Evolutionary conservation across 2,329 filamentous ascomycete genomes (phyloP).

Genomic region (Fusarium transvaalense): DNA sequence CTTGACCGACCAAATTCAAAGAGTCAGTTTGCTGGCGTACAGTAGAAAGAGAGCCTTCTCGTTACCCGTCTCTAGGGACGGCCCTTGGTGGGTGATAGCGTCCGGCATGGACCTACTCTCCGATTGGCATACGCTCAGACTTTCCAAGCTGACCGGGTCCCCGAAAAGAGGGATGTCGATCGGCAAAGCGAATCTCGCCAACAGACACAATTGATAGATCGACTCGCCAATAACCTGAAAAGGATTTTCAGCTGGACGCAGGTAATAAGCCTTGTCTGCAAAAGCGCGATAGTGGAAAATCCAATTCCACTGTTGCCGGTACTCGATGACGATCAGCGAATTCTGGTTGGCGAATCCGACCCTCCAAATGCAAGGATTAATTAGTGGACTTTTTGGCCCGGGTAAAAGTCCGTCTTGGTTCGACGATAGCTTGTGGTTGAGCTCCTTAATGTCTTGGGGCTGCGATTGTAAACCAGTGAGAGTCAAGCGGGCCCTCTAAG

Average conservation of each 20-base stretch:
- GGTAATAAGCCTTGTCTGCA: slow-evolving; percentile 15
- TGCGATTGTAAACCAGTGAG: slow-evolving; percentile 17
- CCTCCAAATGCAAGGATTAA: slow-evolving; percentile 20
- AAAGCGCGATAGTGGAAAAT: slow-evolving; percentile 14
- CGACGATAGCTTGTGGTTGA: slow-evolving; percentile 6
- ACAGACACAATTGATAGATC: slow-evolving; percentile 20
- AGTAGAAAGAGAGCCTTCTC: not conserved
- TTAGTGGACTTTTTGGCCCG: slow-evolving; percentile 16
- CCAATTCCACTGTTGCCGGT: slow-evolving; percentile 19
- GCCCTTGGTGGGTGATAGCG: slow-evolving; percentile 39
- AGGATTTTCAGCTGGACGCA: slow-evolving; percentile 28
- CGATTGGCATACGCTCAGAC: slow-evolving; percentile 34
- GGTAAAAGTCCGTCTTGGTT: slow-evolving; percentile 22
- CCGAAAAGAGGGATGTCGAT: slow-evolving; percentile 24
- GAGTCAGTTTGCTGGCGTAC: not conserved
- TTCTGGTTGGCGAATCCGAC: slow-evolving; percentile 31
- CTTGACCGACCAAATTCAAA: slow-evolving; percentile 1
- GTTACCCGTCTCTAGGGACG: slow-evolving; percentile 37
- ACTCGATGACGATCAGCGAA: slow-evolving; percentile 32
- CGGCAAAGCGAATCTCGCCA: slow-evolving; percentile 18
- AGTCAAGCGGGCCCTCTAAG: slow-evolving; percentile 5
- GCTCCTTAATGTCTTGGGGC: slow-evolving; percentile 24
- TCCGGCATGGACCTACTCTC: slow-evolving; percentile 22
- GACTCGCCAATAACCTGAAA: slow-evolving; percentile 5
- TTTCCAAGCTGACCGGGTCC: not conserved